Conservation (phyloP, 495 filamentous ascomycete genomes). For the Thermochaetoides thermophila region DNA sequence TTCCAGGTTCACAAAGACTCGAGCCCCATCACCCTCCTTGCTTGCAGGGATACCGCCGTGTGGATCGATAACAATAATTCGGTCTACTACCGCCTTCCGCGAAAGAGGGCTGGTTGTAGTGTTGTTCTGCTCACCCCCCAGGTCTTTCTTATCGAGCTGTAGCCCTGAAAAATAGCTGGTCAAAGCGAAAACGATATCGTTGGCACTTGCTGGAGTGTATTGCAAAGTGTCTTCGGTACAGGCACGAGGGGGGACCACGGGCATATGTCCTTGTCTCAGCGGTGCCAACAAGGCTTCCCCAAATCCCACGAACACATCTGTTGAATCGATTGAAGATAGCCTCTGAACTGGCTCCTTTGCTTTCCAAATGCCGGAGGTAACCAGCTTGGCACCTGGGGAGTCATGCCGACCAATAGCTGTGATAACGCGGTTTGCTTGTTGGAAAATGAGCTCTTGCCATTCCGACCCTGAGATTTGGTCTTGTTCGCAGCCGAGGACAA, state of each 20-base stretch:
- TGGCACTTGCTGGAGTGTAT: slow-evolving; percentile 39
- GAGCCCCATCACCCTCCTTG: slow-evolving; percentile 49
- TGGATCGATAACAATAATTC: slow-evolving; percentile 81
- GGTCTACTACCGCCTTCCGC: slow-evolving; percentile 52
- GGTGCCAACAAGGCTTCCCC: slow-evolving; percentile 49
- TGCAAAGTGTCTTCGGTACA: slow-evolving; percentile 45
- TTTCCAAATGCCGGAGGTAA: slow-evolving; percentile 46
- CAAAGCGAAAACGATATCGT: slow-evolving; percentile 58
- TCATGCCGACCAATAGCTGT: slow-evolving; percentile 54
- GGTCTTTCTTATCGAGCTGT: slow-evolving; percentile 17
- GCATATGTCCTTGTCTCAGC: slow-evolving; percentile 60
- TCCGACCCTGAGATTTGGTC: slow-evolving; percentile 8
- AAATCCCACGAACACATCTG: slow-evolving; percentile 24
- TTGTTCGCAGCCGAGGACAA: slow-evolving; percentile 60
- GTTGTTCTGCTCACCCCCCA: slow-evolving; percentile 19
- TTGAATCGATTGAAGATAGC: slow-evolving; percentile 9
- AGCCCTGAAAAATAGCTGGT: slow-evolving; percentile 56
- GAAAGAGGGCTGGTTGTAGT: slow-evolving; percentile 30
- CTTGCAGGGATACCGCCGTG: slow-evolving; percentile 70
- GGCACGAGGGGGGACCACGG: slow-evolving; percentile 58
- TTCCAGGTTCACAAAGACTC: slow-evolving; percentile 90
- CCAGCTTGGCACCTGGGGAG: slow-evolving; percentile 47
- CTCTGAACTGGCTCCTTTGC: slow-evolving; percentile 14
- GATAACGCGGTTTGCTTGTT: slow-evolving; percentile 62
- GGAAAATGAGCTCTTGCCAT: slow-evolving; percentile 30